phyloP scores from a whole-genome alignment of 768 basidiomycete genomes.

The Russula virescens region DNA sequence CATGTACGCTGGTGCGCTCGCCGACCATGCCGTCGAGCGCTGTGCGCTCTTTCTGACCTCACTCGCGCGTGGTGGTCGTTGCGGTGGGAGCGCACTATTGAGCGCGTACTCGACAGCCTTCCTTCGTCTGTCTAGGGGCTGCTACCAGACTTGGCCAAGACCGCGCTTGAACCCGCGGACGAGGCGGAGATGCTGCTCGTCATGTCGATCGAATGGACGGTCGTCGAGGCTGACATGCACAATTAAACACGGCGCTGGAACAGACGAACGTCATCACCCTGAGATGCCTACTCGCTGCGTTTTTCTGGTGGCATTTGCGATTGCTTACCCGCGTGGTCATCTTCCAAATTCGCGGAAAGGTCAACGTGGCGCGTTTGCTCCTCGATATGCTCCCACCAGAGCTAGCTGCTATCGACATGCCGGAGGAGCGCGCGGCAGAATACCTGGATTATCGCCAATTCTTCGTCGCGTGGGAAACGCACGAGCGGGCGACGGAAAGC shows the following conservation, averaged over 20 bases:
- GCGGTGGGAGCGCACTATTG: slow-evolving; percentile 76
- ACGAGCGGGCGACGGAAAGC: slow-evolving; percentile 56
- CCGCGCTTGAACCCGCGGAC: slow-evolving; percentile 33
- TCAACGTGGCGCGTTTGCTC: slow-evolving; percentile 58
- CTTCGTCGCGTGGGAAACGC: slow-evolving; percentile 65
- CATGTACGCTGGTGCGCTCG: slow-evolving; percentile 86
- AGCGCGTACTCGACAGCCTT: slow-evolving; percentile 53
- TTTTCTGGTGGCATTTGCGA: neutral
- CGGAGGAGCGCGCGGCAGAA: slow-evolving; percentile 67
- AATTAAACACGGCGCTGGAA: slow-evolving; percentile 70
- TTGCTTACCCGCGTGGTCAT: neutral
- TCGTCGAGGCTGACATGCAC: slow-evolving; percentile 66
- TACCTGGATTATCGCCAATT: slow-evolving; percentile 78
- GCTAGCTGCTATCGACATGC: slow-evolving; percentile 53
- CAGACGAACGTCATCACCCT: slow-evolving; percentile 86
- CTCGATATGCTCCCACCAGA: slow-evolving; percentile 58
- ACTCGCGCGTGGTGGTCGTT: slow-evolving; percentile 69
- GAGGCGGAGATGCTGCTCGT: slow-evolving; percentile 62
- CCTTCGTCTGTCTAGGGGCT: slow-evolving; percentile 10
- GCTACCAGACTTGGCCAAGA: slow-evolving; percentile 15
- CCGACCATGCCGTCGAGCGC: slow-evolving; percentile 85
- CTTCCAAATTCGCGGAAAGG: slow-evolving; percentile 62
- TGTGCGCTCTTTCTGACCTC: slow-evolving; percentile 89
- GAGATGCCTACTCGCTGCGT: slow-evolving; percentile 59
- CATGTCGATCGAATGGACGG: slow-evolving; percentile 92